A percentile compares a stretch with the other conserved stretches of the same genome.
Conservation (phyloP, 164 flowering plant species). For the Aristolochia fimbriata region DNA sequence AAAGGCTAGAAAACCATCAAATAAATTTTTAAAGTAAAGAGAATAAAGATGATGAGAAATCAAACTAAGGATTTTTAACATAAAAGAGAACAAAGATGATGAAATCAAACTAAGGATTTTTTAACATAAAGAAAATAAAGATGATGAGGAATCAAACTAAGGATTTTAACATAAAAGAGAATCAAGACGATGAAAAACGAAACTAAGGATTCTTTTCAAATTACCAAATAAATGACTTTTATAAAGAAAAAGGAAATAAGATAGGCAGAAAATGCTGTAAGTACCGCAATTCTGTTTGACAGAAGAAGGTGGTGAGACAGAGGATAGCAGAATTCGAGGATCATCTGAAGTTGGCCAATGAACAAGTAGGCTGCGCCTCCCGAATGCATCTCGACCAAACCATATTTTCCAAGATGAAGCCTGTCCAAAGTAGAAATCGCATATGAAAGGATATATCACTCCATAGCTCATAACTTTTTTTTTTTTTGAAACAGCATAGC, state of each 20-base stretch:
- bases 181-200: not conserved
- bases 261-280: not conserved
- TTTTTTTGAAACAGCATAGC: too few relatives aligned
- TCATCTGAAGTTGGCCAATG: slow-evolving; percentile 85
- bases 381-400: slow-evolving; percentile 98
- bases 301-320: slow-evolving; percentile 59
- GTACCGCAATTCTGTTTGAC: slow-evolving; percentile 31
- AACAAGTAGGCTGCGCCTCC: slow-evolving; percentile 93
- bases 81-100: too few relatives aligned
- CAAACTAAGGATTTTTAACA: not conserved
- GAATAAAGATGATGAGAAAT: not conserved
- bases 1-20: not conserved
- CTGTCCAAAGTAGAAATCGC: slow-evolving; percentile 20
- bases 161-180: too few relatives aligned
- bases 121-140: too few relatives aligned
- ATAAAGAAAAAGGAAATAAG: too few relatives aligned
- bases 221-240: too few relatives aligned
- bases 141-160: too few relatives aligned
- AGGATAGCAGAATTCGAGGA: slow-evolving; percentile 61
- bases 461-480: too few relatives aligned
- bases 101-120: too few relatives aligned
- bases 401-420: slow-evolving; percentile 65
- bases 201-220: not conserved
- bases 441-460: too few relatives aligned
- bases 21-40: too few relatives aligned